phyloP scores from a whole-genome alignment of 176 grass and related monocot genomes.

The Aechmea fasciata region DNA sequence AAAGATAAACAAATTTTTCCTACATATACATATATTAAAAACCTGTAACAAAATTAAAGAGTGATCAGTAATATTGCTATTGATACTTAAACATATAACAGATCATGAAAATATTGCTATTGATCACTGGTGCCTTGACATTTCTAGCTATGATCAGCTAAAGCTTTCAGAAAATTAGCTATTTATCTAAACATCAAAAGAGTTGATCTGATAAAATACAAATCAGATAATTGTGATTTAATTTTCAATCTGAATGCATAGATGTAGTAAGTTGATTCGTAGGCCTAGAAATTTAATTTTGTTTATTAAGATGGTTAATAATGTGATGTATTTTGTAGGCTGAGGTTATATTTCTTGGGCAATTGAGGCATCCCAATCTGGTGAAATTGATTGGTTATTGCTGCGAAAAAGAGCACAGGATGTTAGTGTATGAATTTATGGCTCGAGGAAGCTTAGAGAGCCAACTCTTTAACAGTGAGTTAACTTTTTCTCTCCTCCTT shows the following conservation, averaged over 20 bases:
- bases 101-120: no score
- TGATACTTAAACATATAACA: no score
- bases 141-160: neutral
- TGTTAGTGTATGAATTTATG: conserved; percentile 92
- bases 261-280: neutral
- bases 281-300: neutral
- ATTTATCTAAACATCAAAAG: no score
- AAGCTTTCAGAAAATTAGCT: neutral
- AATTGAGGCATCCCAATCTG: conserved; percentile 69
- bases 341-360: conserved; percentile 86
- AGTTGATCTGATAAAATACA: no score
- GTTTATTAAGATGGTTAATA: no score
- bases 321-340: conserved; percentile 27
- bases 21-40: no score
- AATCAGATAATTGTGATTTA: no score
- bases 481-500: neutral
- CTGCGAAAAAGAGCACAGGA: conserved; percentile 63
- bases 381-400: conserved; percentile 80
- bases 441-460: conserved; percentile 60
- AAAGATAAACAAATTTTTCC: no score
- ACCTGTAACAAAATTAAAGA: no score
- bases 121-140: no score
- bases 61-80: no score
- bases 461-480: conserved; percentile 86
- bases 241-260: no score